Conservation (phyloP, 345 rosid species). For the Cochlearia excelsa region DNA sequence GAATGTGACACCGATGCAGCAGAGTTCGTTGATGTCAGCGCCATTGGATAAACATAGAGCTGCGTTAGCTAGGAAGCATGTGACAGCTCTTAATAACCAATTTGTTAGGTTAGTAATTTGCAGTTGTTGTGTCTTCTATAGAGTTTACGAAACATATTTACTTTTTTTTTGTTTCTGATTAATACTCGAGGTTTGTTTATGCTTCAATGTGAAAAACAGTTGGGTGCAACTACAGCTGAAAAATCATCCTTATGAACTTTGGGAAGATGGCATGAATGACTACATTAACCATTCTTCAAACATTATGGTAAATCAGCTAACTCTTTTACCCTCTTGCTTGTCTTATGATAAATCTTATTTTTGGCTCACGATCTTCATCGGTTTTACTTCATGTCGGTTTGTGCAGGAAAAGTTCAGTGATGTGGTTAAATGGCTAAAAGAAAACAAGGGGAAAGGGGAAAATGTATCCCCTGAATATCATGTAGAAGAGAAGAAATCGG, state of each 20-base stretch:
- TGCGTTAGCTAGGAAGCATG: conserved; percentile 72
- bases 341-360: not conserved
- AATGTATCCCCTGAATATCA: conserved; percentile 43
- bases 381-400: not conserved
- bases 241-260: conserved; percentile 95
- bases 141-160: conserved; percentile 1
- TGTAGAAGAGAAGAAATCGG: conserved; percentile 41
- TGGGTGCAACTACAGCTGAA: conserved; percentile 92
- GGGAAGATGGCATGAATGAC: conserved; percentile 88
- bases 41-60: conserved; percentile 58
- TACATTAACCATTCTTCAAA: conserved; percentile 75
- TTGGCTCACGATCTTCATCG: conserved; percentile 18
- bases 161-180: not conserved
- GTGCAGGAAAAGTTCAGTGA: conserved; percentile 80
- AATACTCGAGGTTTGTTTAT: conserved; percentile 4
- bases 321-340: conserved; percentile 7
- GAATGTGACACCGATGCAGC: conserved; percentile 55
- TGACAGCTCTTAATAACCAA: conserved; percentile 88
- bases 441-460: conserved; percentile 51
- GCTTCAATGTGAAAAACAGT: conserved; percentile 41
- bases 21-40: conserved; percentile 30
- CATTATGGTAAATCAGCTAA: conserved; percentile 51
- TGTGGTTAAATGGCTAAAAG: conserved; percentile 84
- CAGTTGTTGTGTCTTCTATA: not conserved
- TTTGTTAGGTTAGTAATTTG: conserved; percentile 64